Conservation (phyloP, 345 rosid species). For the Salix purpurea region DNA sequence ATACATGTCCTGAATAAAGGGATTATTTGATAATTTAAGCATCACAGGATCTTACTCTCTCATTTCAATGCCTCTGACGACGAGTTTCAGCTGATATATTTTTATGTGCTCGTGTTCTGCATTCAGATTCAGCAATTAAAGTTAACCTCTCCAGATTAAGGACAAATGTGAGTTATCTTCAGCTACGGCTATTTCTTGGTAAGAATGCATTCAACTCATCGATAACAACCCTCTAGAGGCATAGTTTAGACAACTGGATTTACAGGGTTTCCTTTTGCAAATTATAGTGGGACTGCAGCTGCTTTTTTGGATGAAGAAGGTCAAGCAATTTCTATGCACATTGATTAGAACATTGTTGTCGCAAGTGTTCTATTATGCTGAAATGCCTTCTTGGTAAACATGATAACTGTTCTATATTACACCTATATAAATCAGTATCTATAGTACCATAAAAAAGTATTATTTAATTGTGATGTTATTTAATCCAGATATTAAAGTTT, state of each 20-base stretch:
- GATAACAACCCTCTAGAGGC: not conserved
- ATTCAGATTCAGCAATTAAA: conserved; percentile 37
- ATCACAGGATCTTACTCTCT: not conserved
- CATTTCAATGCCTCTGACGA: not conserved
- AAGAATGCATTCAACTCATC: conserved; percentile 14
- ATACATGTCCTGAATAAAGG: not conserved
- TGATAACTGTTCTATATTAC: too few relatives aligned
- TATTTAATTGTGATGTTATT: too few relatives aligned
- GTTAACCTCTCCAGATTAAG: conserved; percentile 33
- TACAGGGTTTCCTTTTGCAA: not conserved
- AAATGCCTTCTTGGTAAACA: too few relatives aligned
- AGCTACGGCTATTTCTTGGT: conserved; percentile 54
- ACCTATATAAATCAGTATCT: too few relatives aligned
- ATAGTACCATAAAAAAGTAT: too few relatives aligned
- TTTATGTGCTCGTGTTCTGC: not conserved
- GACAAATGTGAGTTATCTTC: conserved; percentile 39
- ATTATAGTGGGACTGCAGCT: conserved; percentile 48
- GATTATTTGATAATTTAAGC: too few relatives aligned
- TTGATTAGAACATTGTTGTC: conserved; percentile 3
- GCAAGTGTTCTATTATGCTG: too few relatives aligned
- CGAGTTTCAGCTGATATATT: not conserved
- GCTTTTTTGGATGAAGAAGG: conserved; percentile 43
- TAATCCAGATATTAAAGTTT: too few relatives aligned
- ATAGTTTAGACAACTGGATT: not conserved
- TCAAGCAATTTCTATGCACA: conserved; percentile 30